phyloP scores from a whole-genome alignment of 495 filamentous ascomycete species.

The Aspergillus cristatus region DNA sequence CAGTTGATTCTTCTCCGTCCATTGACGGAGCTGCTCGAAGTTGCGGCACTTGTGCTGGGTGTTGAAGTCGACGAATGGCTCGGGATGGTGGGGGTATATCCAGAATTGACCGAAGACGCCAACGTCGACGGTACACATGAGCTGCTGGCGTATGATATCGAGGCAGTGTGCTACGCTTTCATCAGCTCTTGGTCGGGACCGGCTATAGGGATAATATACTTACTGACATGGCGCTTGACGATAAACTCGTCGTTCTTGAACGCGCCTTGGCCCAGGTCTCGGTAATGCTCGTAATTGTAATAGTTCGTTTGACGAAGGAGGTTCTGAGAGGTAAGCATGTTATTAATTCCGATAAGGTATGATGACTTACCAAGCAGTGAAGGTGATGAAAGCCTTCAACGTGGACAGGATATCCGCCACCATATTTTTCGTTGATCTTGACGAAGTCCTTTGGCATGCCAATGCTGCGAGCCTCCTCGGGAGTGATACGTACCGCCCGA shows the following conservation, averaged over 20 bases:
- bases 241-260: constrained; percentile 43
- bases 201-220: constrained; percentile 4
- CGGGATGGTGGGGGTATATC: constrained; percentile 32
- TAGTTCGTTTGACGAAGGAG: constrained; percentile 45
- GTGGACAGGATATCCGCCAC: constrained; percentile 45
- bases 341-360: neutral
- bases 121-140: constrained; percentile 48
- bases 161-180: constrained; percentile 39
- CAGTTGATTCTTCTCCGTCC: constrained; percentile 40
- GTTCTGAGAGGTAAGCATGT: constrained; percentile 22
- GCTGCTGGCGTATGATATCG: constrained; percentile 44
- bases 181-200: neutral
- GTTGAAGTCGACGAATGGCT: constrained; percentile 46
- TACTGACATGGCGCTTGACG: constrained; percentile 40
- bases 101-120: constrained; percentile 46
- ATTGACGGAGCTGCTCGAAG: constrained; percentile 41
- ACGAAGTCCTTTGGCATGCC: constrained; percentile 41
- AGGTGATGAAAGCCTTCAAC: constrained; percentile 50
- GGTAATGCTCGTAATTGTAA: constrained; percentile 51
- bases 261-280: constrained; percentile 29
- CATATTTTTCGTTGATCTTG: constrained; percentile 40
- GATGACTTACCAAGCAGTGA: constrained; percentile 42
- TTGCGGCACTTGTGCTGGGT: constrained; percentile 46
- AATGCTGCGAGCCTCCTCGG: constrained; percentile 23
- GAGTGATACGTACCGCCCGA: constrained; percentile 28